These are phyloP conservation scores for Nicotiana otophora DNA, from an alignment of 257 asterid species.

Conservation along the genomic window DNA sequence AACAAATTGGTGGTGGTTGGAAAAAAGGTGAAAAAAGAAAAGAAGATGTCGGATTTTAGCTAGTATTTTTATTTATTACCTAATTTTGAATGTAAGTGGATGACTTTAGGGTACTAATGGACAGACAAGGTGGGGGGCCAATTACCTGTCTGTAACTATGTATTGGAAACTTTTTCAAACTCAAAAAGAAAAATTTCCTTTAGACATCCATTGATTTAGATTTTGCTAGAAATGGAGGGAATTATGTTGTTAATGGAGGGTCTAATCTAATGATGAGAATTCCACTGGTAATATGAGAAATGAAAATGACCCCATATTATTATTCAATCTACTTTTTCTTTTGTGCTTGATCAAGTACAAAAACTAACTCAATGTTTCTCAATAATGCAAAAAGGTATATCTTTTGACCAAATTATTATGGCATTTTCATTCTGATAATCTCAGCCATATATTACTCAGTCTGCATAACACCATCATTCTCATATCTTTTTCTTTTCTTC, in stretches of 20 bases:
- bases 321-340: conserved; percentile 15
- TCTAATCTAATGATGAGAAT: conserved; percentile 4
- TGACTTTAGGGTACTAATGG: conserved; percentile 20
- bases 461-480: conserved; percentile 21
- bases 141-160: conserved; percentile 18
- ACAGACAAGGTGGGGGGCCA: conserved; percentile 6
- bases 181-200: background rate
- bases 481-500: background rate
- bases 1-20: background rate
- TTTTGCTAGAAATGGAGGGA: conserved; percentile 3
- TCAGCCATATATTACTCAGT: conserved; percentile 18
- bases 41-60: conserved; percentile 11
- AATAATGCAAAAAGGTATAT: conserved; percentile 28
- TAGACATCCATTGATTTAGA: conserved; percentile 13
- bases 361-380: conserved; percentile 24
- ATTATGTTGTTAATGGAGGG: background rate
- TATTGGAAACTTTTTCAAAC: conserved; percentile 15
- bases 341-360: conserved; percentile 17
- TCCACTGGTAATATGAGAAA: conserved; percentile 11
- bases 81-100: conserved; percentile 14
- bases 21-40: background rate
- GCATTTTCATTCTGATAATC: background rate
- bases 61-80: background rate
- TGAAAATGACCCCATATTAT: conserved; percentile 16
- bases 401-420: conserved; percentile 28